Base-by-base conservation (phyloP, 2,329 filamentous ascomycete species). In the Colletotrichum musae region DNA sequence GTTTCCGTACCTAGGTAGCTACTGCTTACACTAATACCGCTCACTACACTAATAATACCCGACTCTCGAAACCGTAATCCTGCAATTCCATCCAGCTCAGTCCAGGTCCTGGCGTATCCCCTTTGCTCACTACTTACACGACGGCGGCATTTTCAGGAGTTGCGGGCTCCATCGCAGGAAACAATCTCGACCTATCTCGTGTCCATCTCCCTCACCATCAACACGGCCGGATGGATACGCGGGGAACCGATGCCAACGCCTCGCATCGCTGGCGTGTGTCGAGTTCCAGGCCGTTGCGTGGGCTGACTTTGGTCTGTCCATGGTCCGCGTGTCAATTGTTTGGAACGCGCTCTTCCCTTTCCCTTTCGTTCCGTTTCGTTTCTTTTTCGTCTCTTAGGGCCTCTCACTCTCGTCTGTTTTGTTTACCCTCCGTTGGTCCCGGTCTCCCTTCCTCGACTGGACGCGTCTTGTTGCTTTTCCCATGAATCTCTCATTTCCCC, bases 191-290 rank as follows among this genome's bases (percentile, higher is more conserved):
- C 16, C 41, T 43, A 28, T 18, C 43, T 39, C 21, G 28, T 43
- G 43, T 39, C 12, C 16, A 32, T 32, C 32, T 36, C 4, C 9
- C 16, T 16, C 36, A 58, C 47, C 28, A 41, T 54, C 39, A 50
- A 18, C 26, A 16, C 16, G 10, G 28, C 16, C 47, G 52, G 39
- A 65, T 65, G 66, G 61, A 68, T 68, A 68, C 60, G 65, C 53
- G 60, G 65, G 65, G 61, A 65, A 68, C 43, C 53, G 41, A 50
- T 53, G 9, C 36, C 39, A 10, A 50, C 61, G 56, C 56, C 66
- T 32, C 45, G 45, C 50, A 24, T 15, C 51, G 10, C 28, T 66
- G 56, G 62, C 66, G 56, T 66, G 66, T 57, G 28, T 57, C 56
- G 56, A 65, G 24, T 51, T 51, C 62, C 51, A 56, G 18, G 50